phyloP scores from a whole-genome alignment of 2,329 filamentous ascomycete genomes.

The Gaeumannomyces tritici region DNA sequence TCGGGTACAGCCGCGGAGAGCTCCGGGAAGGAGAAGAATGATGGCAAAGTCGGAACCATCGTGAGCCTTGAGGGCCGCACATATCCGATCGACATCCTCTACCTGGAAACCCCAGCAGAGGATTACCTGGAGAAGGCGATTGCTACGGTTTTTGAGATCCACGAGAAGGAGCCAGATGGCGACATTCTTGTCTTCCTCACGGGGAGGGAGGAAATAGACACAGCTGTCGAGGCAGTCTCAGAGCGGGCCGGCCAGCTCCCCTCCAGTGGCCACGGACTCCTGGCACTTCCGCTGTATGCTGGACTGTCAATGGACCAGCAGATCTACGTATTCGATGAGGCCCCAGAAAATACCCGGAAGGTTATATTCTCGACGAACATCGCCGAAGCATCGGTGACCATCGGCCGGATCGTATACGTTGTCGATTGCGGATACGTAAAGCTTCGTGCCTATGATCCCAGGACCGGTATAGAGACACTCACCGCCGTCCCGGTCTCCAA shows the following conservation, averaged over 20 bases:
- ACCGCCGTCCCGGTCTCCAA: slow-evolving; percentile 77
- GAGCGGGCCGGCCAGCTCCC: slow-evolving; percentile 59
- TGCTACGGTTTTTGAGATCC: slow-evolving; percentile 79
- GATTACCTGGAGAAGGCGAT: slow-evolving; percentile 81
- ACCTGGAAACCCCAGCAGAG: slow-evolving; percentile 66
- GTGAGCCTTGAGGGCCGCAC: slow-evolving; percentile 80
- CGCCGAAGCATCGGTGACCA: slow-evolving; percentile 90
- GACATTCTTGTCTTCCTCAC: slow-evolving; percentile 90
- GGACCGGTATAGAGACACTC: slow-evolving; percentile 78
- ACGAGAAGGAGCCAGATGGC: slow-evolving; percentile 67
- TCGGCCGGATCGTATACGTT: slow-evolving; percentile 85
- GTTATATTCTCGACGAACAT: slow-evolving; percentile 94
- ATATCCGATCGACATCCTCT: slow-evolving; percentile 81
- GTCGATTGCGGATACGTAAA: slow-evolving; percentile 90
- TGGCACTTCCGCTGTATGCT: slow-evolving; percentile 76
- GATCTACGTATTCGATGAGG: slow-evolving; percentile 85
- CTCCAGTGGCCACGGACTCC: slow-evolving; percentile 45
- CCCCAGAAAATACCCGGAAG: slow-evolving; percentile 75
- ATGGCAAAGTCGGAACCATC: slow-evolving; percentile 43
- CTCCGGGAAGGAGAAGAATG: slow-evolving; percentile 14
- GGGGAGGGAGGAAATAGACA: slow-evolving; percentile 86
- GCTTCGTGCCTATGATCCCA: slow-evolving; percentile 74
- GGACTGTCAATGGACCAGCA: slow-evolving; percentile 85
- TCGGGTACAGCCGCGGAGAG: neutral
- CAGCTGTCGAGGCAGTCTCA: slow-evolving; percentile 66